These are phyloP conservation scores for Cryphonectria japonica DNA, from an alignment of 2,329 filamentous ascomycete species.

Conservation along the genomic window DNA sequence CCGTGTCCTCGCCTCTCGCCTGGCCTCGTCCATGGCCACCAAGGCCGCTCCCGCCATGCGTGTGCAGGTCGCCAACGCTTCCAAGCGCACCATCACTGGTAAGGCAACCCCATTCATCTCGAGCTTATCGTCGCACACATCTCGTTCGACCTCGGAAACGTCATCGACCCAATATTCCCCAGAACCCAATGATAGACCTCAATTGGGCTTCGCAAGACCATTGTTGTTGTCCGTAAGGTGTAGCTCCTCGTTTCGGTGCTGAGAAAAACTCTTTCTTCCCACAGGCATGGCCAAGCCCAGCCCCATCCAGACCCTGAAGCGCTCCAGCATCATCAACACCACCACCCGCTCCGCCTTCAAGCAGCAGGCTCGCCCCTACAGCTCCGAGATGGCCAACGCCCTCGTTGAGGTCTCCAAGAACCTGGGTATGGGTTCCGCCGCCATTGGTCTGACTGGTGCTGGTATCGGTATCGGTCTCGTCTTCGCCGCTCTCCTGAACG, in stretches of 20 bases:
- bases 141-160: constrained; percentile 26
- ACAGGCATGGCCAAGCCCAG: constrained; percentile 59
- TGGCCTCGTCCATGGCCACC: constrained; percentile 76
- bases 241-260: constrained; percentile 27
- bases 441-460: constrained; percentile 89
- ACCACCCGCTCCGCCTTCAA: constrained; percentile 67
- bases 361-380: constrained; percentile 71
- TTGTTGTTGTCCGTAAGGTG: constrained; percentile 11
- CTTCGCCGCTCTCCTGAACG: constrained; percentile 86
- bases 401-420: constrained; percentile 91
- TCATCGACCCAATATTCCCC: constrained; percentile 23
- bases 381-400: constrained; percentile 84
- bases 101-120: constrained; percentile 43
- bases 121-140: constrained; percentile 30
- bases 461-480: constrained; percentile 96
- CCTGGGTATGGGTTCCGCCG: constrained; percentile 85
- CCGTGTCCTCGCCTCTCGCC: constrained; percentile 77
- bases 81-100: constrained; percentile 79
- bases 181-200: constrained; percentile 36
- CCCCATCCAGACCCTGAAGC: constrained; percentile 76
- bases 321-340: constrained; percentile 70
- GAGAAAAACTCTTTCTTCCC: constrained; percentile 33
- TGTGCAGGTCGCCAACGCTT: constrained; percentile 63
- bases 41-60: constrained; percentile 78
- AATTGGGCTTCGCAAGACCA: constrained; percentile 10